Base-by-base conservation (phyloP, 2,329 filamentous ascomycete species). In the Penicillium sclerotiorum region DNA sequence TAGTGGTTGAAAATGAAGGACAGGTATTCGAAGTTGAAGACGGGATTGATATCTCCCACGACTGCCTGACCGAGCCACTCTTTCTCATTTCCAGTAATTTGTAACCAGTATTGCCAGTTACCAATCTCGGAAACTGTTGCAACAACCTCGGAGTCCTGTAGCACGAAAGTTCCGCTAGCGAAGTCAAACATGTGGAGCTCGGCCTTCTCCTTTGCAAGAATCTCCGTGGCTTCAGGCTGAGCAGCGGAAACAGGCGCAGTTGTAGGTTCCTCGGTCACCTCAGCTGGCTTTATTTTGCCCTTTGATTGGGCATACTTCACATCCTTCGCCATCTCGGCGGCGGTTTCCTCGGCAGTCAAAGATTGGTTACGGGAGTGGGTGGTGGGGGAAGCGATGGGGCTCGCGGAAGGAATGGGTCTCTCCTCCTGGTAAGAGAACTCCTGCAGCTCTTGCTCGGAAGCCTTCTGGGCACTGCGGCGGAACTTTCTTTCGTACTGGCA, bases 1-100 rank as follows among this genome's bases (percentile, higher is more conserved):
- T 96, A 97, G 68, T 96, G 91, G 65, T 99, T 99, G 81, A 99
- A 99, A 65, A 99, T 96, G 69, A 97, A 97, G 0, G 93, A 97
- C n/a, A 96, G 80, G 63, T 93, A 97, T 70, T 99, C 94, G 59
- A 96, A 97, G 74, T 97, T 97, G 78, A 97, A 99, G 17, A 99
- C 92, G 0, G 94, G 94, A 63, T 97, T 97, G 71, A 97, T 90
- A 61, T 99, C 94, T 6, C 90, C 87, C 23, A 91, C 79, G 23
- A 99, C 84, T 2, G 87, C 82, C 57, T 95, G 89, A 18, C 91
- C 91, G 2, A 99, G 78, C 90, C 91, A 96, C 46, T 92, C 85
- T 63, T 85, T 86, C 27, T 89, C 84, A 32, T 83, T 79, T 54
- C 87, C 86, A 35, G 83, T 82, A 47, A 97, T 87, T 65, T 96